phyloP scores from a whole-genome alignment of 805 yeast species.

The Yarrowia keelungensis region DNA sequence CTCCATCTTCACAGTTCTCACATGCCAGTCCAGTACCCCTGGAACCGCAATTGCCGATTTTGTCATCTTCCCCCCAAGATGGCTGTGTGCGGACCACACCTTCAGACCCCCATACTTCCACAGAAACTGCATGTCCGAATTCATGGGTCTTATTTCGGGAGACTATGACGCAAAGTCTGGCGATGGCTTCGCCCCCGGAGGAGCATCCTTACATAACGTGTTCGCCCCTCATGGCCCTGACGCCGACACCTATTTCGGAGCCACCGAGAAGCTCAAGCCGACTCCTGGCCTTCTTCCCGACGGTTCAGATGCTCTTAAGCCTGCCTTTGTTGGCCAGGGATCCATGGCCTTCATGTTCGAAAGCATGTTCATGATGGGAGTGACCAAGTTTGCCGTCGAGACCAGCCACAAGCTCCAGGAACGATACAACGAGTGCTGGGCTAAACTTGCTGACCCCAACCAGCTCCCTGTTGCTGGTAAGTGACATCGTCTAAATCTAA shows the following conservation, averaged over 20 bases:
- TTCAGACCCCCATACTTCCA: slow-evolving; percentile 48
- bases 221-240: slow-evolving; percentile 49
- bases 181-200: slow-evolving; percentile 48
- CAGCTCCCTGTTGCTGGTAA: slow-evolving; percentile 8
- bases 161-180: slow-evolving; percentile 45
- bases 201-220: slow-evolving; percentile 48
- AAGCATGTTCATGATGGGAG: slow-evolving; percentile 44
- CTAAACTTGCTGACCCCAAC: slow-evolving; percentile 17
- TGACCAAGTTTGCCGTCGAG: slow-evolving; percentile 44
- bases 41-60: slow-evolving; percentile 48
- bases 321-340: slow-evolving; percentile 44
- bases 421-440: slow-evolving; percentile 41
- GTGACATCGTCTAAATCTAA: neutral
- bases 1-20: slow-evolving; percentile 46
- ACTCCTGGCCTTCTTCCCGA: slow-evolving; percentile 31
- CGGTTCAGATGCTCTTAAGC: slow-evolving; percentile 41
- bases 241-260: slow-evolving; percentile 45
- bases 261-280: slow-evolving; percentile 41
- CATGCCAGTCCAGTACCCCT: slow-evolving; percentile 43
- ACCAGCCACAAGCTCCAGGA: slow-evolving; percentile 43
- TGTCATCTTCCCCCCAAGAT: slow-evolving; percentile 47
- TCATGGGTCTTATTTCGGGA: slow-evolving; percentile 45
- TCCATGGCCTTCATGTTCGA: slow-evolving; percentile 49
- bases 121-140: slow-evolving; percentile 47
- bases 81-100: slow-evolving; percentile 47